Base-by-base conservation (phyloP, 2,329 filamentous ascomycete genomes). In the Pseudocercospora musae region DNA sequence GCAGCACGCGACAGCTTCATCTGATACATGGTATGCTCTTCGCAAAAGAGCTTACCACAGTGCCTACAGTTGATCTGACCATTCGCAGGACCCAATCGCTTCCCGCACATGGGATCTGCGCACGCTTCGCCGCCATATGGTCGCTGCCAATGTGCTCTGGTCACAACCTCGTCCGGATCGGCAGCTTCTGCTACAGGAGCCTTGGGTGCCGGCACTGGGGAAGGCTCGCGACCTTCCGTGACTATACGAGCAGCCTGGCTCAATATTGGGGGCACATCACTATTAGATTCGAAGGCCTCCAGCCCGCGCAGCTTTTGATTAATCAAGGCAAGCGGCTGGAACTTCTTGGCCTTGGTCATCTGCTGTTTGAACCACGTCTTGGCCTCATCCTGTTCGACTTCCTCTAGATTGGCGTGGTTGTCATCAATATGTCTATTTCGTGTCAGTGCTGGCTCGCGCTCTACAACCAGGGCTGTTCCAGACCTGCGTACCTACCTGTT, bases 1-100 rank as follows among this genome's bases (percentile, higher is more conserved):
- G 95, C 95, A 29, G 92, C 89, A 59, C 93, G 84, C 8, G 93
- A 96, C 10, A 99, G 82, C 80, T 96, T 97, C 90, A 98, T 98
- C 79, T 99, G 94, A 74, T 98, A 99, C 93, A 99, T 96, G 57
- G 95, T 98, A 75, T 99, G 95, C 70, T 94, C 91, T 73, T 98
- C 95, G 77, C 95, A 99, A 74, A 98, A 99, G 44, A 99, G 79
- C 70, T 89, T 89, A 6, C 95, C 95, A 72, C 95, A 99, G 66
- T 93, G 92, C 66, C 95, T 85, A 77, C 95, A 99, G 75, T 99
- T 97, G 71, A 99, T 88, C 71, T 84, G 92, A 18, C 92, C 92
- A 71, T 90, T 93, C 6, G 90, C 84, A 2, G 89, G 84, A 0
- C 92, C 92, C 4, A 99, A 79, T 25, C 87, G 85, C 75, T 90